Base-by-base conservation (phyloP, 176 grass and related monocot genomes). In the Oryza australiensis region DNA sequence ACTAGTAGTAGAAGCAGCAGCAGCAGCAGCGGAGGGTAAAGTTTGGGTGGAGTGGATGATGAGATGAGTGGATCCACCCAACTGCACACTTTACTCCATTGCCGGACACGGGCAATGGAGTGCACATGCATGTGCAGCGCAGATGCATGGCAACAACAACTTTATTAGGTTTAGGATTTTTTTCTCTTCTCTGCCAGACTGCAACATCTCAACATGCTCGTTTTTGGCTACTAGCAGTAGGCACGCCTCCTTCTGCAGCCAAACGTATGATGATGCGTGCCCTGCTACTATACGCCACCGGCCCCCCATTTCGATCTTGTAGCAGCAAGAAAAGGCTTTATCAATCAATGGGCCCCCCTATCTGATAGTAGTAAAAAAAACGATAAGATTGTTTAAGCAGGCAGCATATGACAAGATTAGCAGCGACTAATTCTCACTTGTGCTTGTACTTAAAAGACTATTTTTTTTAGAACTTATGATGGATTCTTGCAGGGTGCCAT, bases 401-500 rank as follows among this genome's bases (percentile, higher is more conserved):
- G 51, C 51, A 70, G 41, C 26, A 55, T 20, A 59, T 28, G 46
- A 26, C 76, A 81, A 32, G 64, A 85, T 79, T 26, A 49, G 26
- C 48, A 81, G 51, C 18, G 51, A 55, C 6, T n/a, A 55, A 22
- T 22, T 49, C 3, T 12, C 4, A 2, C 1, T 14, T 14, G 2
- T 45, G 2, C 1, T 4, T 7, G 43, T 45, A 48, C 5, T 42
- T 11, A 34, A 42, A 42, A 42, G 0, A 42, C 10, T 15, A 15
- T 15, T 48, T 15, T 2, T 14, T 48, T 48, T 15, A 41, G 1
- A 48, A 41, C 8, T 41, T 41, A 11, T 41, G 40, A 7, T 48
- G 11, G 45, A 48, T 48, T 48, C 5, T 48, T 73, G 82, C 85
- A 97, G 94, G 86, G 90, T 94, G 22, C 92, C 92, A 13, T 94